Conservation (phyloP, 305 asterid genomes). For the Euphrasia arctica region DNA sequence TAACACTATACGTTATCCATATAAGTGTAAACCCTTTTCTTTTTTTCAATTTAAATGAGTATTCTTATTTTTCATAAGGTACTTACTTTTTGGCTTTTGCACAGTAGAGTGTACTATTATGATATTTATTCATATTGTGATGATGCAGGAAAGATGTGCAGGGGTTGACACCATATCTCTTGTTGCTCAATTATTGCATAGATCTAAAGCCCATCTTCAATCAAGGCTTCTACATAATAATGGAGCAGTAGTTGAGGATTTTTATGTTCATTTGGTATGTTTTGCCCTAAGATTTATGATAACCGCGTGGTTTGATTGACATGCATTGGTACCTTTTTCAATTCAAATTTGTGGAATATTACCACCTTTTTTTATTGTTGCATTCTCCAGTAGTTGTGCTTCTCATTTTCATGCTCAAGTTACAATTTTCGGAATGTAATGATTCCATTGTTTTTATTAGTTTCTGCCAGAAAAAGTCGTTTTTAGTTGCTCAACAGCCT, state of each 20-base stretch:
- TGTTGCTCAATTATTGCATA: constrained; percentile 92
- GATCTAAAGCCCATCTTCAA: constrained; percentile 88
- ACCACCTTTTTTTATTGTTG: no score
- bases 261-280: constrained; percentile 84
- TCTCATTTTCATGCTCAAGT: no score
- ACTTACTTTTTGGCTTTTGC: no score
- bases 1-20: no score
- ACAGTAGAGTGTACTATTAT: constrained; percentile 17
- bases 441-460: background rate
- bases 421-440: background rate
- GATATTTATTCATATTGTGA: constrained; percentile 19
- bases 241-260: constrained; percentile 81
- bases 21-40: no score
- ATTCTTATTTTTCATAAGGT: no score
- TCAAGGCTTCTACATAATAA: constrained; percentile 81
- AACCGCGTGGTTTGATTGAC: constrained; percentile 14
- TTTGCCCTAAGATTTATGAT: constrained; percentile 20
- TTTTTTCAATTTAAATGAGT: no score
- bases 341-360: no score
- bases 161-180: constrained; percentile 88
- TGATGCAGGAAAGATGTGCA: constrained; percentile 99
- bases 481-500: constrained; percentile 27
- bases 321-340: no score
- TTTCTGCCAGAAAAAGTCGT: constrained; percentile 9
- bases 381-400: no score